Base-by-base conservation (phyloP, 805 yeast genomes). In the Nakazawaea siamensis region DNA sequence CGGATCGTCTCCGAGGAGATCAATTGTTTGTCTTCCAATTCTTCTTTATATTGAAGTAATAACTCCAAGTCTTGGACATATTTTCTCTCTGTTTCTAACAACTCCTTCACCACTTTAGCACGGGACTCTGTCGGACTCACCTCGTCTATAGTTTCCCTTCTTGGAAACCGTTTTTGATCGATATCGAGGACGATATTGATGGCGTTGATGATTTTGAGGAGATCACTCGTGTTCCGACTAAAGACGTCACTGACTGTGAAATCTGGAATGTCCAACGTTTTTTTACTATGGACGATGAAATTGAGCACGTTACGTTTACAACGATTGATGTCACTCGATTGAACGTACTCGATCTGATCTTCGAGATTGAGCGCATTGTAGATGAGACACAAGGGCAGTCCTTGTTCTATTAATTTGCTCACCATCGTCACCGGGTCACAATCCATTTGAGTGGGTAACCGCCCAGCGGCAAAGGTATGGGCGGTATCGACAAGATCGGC, bases 351-450 rank as follows among this genome's bases (percentile, higher is more conserved):
- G 36, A 69, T 66, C 27, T 65, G 54, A 27, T 59, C 55, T 2
- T 80, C 78, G 23, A 52, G 53, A 36, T 66, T 67, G 15, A 86
- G 68, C 11, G 76, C 64, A 57, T 92, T 90, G 64, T 81, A 85
- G 6, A 90, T 62, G 27, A 85, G 71, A 55, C 97, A 88, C 27
- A 92, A 63, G 4, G 97, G 95, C 2, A 94, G 80, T 9, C 97
- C 98, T 49, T 83, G 86, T 49, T 90, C 94, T 49, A 92, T 78
- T 23, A 92, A 62, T 45, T 85, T 79, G 76, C 95, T 83, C 28
- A 92, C 54, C 43, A 86, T 88, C 2, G 96, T 86, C 2, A 84
- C 97, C 3, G 97, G 97, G 54, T 92, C 99, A 50, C 84, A 81
- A 43, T 72, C 70, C 41, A 72, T 68, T 43, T 71, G 75, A 4